phyloP scores from a whole-genome alignment of 2,329 filamentous ascomycete species.

The Davidsoniella virescens region DNA sequence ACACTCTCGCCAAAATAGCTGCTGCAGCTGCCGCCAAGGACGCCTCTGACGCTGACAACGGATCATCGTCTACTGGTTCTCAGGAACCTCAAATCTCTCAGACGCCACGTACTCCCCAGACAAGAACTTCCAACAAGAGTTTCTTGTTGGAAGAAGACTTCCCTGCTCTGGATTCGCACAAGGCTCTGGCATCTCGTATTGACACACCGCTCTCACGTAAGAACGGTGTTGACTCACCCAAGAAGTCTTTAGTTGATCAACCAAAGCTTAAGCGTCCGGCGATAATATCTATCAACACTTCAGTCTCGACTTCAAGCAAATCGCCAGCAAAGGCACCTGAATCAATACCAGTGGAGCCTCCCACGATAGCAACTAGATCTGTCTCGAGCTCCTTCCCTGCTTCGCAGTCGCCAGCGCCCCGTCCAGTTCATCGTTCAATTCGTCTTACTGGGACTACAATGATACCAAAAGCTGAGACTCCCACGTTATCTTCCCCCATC shows the following conservation, averaged over 20 bases:
- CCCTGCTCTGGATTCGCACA: constrained; percentile 21
- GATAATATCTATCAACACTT: constrained; percentile 1
- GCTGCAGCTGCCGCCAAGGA: constrained; percentile 1
- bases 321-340: not conserved
- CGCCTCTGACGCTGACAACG: not conserved
- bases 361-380: not conserved
- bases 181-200: not conserved
- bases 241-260: constrained; percentile 5
- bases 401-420: constrained; percentile 4
- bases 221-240: not conserved
- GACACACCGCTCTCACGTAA: not conserved
- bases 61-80: not conserved
- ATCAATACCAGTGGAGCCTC: not conserved
- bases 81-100: constrained; percentile 18
- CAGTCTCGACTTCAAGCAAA: not conserved
- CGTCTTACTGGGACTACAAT: constrained; percentile 4
- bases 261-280: constrained; percentile 5
- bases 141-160: constrained; percentile 46
- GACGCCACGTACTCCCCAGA: constrained; percentile 16
- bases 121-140: constrained; percentile 14
- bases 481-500: constrained; percentile 28
- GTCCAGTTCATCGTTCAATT: constrained; percentile 5
- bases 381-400: not conserved
- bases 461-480: constrained; percentile 13
- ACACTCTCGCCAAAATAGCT: constrained; percentile 5